Evolutionary conservation across 805 yeast species (phyloP).

Genomic region (Schizosaccharomyces cryophilus): DNA sequence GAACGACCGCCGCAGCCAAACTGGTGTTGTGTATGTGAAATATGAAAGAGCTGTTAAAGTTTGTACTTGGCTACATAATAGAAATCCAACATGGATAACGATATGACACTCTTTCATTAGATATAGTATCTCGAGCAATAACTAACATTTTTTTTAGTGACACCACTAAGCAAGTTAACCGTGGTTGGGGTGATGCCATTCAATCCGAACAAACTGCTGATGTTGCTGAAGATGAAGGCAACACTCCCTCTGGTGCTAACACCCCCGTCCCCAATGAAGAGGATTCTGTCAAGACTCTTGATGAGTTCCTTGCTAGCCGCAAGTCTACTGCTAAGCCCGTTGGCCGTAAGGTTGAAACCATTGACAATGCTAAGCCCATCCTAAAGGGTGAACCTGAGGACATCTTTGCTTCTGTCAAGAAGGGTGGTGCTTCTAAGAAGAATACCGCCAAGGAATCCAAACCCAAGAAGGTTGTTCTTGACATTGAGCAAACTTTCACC

Average conservation of each 20-base stretch:
- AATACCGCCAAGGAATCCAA: not conserved
- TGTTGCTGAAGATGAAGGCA: not conserved
- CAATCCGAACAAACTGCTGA: not conserved
- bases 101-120: too few relatives aligned
- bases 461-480: constrained; percentile 1
- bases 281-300: not conserved
- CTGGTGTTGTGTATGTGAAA: not conserved
- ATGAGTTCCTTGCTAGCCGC: not conserved
- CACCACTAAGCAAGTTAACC: not conserved
- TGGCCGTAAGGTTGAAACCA: not conserved
- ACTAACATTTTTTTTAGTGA: not conserved
- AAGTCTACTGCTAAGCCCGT: constrained; percentile 2
- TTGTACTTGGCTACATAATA: too few relatives aligned
- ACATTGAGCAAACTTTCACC: constrained; percentile 2
- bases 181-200: not conserved
- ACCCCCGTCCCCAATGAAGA: not conserved
- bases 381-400: not conserved
- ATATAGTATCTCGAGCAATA: too few relatives aligned
- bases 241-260: not conserved
- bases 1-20: not conserved
- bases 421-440: not conserved
- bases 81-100: too few relatives aligned
- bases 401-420: not conserved
- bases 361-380: not conserved
- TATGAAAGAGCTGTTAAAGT: too few relatives aligned